These are phyloP conservation scores for Ministeria vibrans DNA, from an alignment of 78 protist genomes.

Conservation along the genomic window DNA sequence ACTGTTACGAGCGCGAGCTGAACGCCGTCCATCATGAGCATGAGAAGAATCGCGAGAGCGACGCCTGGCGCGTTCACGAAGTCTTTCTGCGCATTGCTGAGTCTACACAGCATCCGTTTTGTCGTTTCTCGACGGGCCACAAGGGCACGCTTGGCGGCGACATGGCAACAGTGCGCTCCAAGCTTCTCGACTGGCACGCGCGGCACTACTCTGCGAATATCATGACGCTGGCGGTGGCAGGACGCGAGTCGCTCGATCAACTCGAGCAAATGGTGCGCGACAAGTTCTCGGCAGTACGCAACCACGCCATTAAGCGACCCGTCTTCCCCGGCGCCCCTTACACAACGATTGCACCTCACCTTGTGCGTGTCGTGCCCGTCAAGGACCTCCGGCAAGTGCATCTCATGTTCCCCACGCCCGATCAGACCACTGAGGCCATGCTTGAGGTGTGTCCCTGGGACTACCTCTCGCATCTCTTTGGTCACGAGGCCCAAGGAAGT, in stretches of 20 bases:
- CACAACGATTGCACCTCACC: no score
- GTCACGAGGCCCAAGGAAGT: conserved; percentile 15
- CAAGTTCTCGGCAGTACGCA: no score
- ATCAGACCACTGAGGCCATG: neutral
- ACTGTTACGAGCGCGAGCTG: conserved; percentile 51
- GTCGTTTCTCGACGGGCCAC: conserved; percentile 63
- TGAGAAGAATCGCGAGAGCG: conserved; percentile 37
- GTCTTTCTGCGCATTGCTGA: conserved; percentile 18
- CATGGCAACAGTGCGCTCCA: conserved; percentile 29
- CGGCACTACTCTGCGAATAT: conserved; percentile 41
- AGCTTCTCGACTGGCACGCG: conserved; percentile 43
- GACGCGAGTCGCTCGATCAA: no score
- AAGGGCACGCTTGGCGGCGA: conserved; percentile 39
- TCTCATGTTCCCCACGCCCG: neutral
- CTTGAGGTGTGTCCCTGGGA: neutral
- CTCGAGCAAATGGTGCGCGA: no score
- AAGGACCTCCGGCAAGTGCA: neutral
- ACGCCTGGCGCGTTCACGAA: conserved; percentile 50
- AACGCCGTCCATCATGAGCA: conserved; percentile 47
- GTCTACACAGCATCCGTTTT: conserved; percentile 47
- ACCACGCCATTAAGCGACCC: no score
- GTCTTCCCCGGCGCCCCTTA: no score
- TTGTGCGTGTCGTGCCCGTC: conserved; percentile 3
- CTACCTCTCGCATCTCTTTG: conserved; percentile 4
- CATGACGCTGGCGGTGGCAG: conserved; percentile 52